Evolutionary conservation across 1,284 basidiomycete species (phyloP).

Genomic region (Schizophyllum amplum): DNA sequence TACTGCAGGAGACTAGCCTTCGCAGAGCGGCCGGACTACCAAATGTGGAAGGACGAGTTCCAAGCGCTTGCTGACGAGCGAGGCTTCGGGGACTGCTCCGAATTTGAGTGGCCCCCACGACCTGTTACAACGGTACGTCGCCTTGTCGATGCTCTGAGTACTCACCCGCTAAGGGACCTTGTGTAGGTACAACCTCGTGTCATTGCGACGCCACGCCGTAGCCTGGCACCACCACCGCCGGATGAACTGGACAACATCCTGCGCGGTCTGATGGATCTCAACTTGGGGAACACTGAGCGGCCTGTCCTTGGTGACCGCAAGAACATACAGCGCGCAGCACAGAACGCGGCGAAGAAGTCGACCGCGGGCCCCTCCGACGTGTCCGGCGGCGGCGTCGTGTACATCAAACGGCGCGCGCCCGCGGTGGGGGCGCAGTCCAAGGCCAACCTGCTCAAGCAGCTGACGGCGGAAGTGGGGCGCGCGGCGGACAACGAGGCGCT

Average conservation of each 20-base stretch:
- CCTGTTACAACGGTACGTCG: conserved; percentile 8
- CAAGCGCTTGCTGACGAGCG: conserved; percentile 45
- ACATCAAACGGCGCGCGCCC: conserved; percentile 14
- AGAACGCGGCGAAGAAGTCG: background rate
- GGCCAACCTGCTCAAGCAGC: conserved; percentile 40
- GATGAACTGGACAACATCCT: conserved; percentile 46
- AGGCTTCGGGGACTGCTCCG: conserved; percentile 48
- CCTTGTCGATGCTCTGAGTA: background rate
- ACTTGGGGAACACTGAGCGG: conserved; percentile 36
- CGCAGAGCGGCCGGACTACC: conserved; percentile 58
- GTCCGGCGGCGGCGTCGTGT: conserved; percentile 15
- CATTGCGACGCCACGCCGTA: conserved; percentile 9
- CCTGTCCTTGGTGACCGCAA: conserved; percentile 39
- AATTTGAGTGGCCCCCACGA: conserved; percentile 65
- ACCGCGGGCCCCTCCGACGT: background rate
- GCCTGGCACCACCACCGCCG: conserved; percentile 17
- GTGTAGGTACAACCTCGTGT: background rate
- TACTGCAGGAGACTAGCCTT: conserved; percentile 64
- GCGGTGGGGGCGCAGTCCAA: conserved; percentile 28
- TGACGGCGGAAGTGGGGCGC: conserved; percentile 33
- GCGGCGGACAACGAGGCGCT: conserved; percentile 48
- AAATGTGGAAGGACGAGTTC: conserved; percentile 53
- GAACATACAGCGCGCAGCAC: conserved; percentile 18
- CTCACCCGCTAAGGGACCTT: background rate
- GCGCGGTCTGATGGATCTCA: conserved; percentile 47